Conservation (phyloP, 2,329 filamentous ascomycete genomes). For the Epicoccum sorghinum region DNA sequence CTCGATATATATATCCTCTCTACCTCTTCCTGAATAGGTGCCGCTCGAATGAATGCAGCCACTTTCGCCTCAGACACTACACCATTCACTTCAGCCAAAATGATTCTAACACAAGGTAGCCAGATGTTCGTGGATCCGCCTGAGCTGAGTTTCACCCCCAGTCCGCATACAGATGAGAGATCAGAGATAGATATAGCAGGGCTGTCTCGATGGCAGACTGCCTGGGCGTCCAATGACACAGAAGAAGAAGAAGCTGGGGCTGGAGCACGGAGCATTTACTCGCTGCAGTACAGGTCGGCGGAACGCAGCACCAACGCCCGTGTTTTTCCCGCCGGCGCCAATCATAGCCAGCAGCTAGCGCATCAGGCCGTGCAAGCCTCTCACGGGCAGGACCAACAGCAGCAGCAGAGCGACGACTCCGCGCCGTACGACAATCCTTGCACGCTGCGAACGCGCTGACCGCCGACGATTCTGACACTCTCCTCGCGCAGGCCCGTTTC, state of each 20-base stretch:
- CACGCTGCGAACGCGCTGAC: background rate
- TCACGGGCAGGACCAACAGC: slow-evolving; percentile 13
- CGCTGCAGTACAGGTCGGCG: background rate
- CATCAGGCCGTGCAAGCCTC: slow-evolving; percentile 19
- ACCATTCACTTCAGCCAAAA: too few species aligned
- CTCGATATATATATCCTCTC: too few species aligned
- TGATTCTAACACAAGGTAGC: too few species aligned
- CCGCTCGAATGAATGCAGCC: background rate
- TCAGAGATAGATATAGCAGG: too few species aligned
- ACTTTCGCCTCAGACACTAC: background rate
- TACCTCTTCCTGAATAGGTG: background rate
- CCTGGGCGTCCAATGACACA: too few species aligned
- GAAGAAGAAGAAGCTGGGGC: too few species aligned
- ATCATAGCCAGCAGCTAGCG: slow-evolving; percentile 20
- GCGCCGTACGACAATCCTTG: slow-evolving; percentile 4
- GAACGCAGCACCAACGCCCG: background rate
- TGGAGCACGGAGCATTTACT: too few species aligned
- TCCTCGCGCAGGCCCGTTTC: background rate
- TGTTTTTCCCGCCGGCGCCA: slow-evolving; percentile 2
- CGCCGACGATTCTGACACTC: background rate
- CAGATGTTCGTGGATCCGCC: too few species aligned
- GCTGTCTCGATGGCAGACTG: too few species aligned
- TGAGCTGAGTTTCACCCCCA: too few species aligned
- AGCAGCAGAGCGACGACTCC: slow-evolving; percentile 1
- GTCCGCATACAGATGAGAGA: too few species aligned